These are phyloP conservation scores for Glycine tomentella DNA, from an alignment of 306 rosid genomes.

Conservation along the genomic window DNA sequence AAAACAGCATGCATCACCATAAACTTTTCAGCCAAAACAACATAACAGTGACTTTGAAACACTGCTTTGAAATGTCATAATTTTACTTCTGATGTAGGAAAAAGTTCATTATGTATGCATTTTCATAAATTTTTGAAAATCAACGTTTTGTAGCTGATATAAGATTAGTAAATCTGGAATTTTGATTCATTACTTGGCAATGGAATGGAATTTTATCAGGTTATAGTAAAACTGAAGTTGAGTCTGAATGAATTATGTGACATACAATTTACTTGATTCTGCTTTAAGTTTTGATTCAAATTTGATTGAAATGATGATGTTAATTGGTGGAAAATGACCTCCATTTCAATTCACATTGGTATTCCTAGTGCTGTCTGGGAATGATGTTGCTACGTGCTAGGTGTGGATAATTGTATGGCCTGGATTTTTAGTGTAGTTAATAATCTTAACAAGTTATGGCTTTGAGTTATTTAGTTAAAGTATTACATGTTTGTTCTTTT, in stretches of 20 bases:
- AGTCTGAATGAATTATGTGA: background rate
- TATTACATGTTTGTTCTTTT: background rate
- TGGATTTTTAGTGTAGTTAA: background rate
- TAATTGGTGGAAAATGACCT: background rate
- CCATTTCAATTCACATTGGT: background rate
- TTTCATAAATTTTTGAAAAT: background rate
- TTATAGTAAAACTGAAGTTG: background rate
- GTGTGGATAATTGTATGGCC: background rate
- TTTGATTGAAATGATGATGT: background rate
- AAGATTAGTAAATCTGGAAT: background rate
- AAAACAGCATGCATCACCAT: background rate
- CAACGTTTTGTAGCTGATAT: constrained; percentile 15
- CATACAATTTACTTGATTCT: background rate
- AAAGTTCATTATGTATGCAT: constrained; percentile 8
- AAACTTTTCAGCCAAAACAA: constrained; percentile 3
- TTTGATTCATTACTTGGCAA: background rate
- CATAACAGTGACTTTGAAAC: background rate
- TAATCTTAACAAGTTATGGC: background rate
- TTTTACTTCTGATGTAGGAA: background rate
- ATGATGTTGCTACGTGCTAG: background rate
- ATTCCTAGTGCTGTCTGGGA: background rate
- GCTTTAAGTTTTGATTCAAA: background rate
- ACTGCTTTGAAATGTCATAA: constrained; percentile 8
- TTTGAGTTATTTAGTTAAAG: constrained; percentile 1
- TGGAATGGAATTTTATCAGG: background rate